Evolutionary conservation across 2,329 filamentous ascomycete genomes (phyloP).

Genomic region (Fusarium nygamai): DNA sequence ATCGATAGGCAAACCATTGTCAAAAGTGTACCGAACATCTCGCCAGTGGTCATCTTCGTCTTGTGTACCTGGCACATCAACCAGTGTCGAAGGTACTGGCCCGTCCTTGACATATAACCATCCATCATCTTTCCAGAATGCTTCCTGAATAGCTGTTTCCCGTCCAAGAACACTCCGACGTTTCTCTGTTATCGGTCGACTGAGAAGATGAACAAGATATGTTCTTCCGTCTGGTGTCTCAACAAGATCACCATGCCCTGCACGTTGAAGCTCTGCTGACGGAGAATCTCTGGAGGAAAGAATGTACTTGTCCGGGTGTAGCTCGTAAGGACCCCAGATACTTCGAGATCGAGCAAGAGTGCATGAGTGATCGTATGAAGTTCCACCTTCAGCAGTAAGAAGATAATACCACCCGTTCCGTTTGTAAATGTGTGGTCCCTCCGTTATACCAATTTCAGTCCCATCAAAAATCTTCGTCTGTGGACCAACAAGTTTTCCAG

Average conservation of each 20-base stretch:
- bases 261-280: constrained; percentile 59
- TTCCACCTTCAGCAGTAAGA: constrained; percentile 68
- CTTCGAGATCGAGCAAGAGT: constrained; percentile 64
- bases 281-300: constrained; percentile 62
- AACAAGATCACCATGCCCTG: constrained; percentile 64
- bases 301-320: constrained; percentile 66
- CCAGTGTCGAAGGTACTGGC: constrained; percentile 61
- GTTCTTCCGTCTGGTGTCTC: constrained; percentile 61
- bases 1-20: constrained; percentile 56
- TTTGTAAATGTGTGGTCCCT: constrained; percentile 68
- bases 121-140: constrained; percentile 63
- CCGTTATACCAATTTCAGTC: constrained; percentile 63
- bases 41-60: constrained; percentile 61
- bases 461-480: constrained; percentile 64
- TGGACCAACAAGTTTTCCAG: constrained; percentile 64
- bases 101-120: constrained; percentile 71
- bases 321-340: constrained; percentile 70
- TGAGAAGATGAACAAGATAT: constrained; percentile 63
- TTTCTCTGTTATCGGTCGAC: constrained; percentile 60
- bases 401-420: constrained; percentile 68
- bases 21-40: constrained; percentile 58
- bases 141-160: constrained; percentile 67
- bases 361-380: constrained; percentile 68
- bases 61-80: constrained; percentile 58
- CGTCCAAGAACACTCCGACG: constrained; percentile 64